Base-by-base conservation (phyloP, 164 flowering plant species). In the Umbilicus rupestris region DNA sequence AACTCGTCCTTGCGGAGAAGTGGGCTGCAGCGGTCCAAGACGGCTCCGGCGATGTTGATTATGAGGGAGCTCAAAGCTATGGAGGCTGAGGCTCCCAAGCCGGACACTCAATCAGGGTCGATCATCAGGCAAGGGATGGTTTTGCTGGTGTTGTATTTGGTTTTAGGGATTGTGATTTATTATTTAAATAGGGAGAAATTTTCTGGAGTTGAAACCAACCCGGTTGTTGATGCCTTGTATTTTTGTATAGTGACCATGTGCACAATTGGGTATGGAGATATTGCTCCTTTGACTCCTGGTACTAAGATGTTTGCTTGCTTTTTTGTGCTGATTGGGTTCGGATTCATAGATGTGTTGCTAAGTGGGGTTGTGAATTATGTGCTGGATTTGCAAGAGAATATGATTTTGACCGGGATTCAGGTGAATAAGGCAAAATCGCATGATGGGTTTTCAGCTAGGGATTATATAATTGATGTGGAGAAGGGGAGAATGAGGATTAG, bases 191-290 rank as follows among this genome's bases (percentile, higher is more conserved):
- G 74, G 28, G 85, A 83, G 16, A 49, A 74, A 26, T 87, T 84
- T 77, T 84, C 88, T 17, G 90, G 87, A 7, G 26, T 78, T 11
- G 88, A 85, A 63, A 87, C 88, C 8, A 80, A 87, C 68, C 85
- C 90, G 1, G 79, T 82, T 20, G 84, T 79, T 14, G 90, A 86
- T 63, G 90, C 87, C 2, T 76, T 86, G 28, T 84, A 86, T 47
- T 86, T 84, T 69, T 86, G 85, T 65, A 80, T 82, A 15, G 87
- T 85, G 64, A 85, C 90, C 39, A 82, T 83, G 86, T 83, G 87
- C 65, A 85, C 90, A 1, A 80, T 82, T 60, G 87, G 90, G 26
- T 85, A 85, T 55, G 85, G 90, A 1, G 90, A 85, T 73, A 83
- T 83, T 15, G 77, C 84, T 6, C 87, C 87, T 0, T 26, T 74